Evolutionary conservation across 805 yeast genomes (phyloP), one percentile per base, ranked within the genome.

Genomic region (Candida easanensis): DNA sequence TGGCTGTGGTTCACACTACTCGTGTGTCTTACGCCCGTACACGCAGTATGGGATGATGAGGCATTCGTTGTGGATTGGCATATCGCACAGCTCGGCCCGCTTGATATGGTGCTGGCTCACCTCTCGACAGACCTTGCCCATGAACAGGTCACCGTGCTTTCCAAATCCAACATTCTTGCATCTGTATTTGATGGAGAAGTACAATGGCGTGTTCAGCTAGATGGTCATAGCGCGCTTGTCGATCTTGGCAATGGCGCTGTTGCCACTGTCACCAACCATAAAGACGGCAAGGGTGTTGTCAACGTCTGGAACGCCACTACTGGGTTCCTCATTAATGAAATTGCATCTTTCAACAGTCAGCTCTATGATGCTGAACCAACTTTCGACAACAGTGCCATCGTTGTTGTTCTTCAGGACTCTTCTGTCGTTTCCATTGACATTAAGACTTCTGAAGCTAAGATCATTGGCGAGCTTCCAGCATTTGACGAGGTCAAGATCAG

Each of bases 11-110:
- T 21, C 15, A 27, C 17, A 14, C 30, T 33, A 4, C 36, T 33
- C 17, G 4, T 17, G 13, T 26, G 33, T 17, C 11, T 32, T 7
- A 9, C 27, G 4, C 23, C 22, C 17, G 44, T 27, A 1, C 6
- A 5, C 2, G 60, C 70, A 0, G 61, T 71, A 4, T 69, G 62
- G 50, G 61, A 69, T 20, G 83, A 79, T 41, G 82, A 79, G 46
- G 80, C 82, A 0, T 77, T 73, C 54, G 60, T 61, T 15, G 65
- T 65, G 26, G 87, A 81, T 51, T 80, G 83, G 82, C 72, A 77
- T 36, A 57, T 69, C 8, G 65, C 64, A 23, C 71, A 69, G 38
- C 58, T 75, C 22, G 82, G 82, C 1, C 51, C 56, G 6, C 63
- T 73, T 36, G 41, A 52, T 16, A 31, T 33, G 2, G 49, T 53